A percentile compares a stretch with the other conserved stretches of the same genome.
Conservation (phyloP, 495 filamentous ascomycete genomes). For the Pyronema domesticum region DNA sequence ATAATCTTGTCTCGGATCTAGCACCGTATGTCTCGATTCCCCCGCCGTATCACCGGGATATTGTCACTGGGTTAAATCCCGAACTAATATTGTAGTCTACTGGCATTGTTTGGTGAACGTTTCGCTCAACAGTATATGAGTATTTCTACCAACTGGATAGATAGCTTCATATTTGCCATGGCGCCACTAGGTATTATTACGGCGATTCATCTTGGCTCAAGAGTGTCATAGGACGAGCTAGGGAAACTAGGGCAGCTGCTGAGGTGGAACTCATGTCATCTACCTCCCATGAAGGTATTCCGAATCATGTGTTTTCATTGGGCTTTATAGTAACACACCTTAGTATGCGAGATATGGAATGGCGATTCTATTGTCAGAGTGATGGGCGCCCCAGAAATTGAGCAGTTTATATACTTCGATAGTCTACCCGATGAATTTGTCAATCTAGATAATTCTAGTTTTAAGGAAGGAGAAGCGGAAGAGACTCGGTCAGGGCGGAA, state of each 20-base stretch:
- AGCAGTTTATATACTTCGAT: constrained; percentile 10
- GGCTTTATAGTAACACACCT: not conserved
- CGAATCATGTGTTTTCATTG: not conserved
- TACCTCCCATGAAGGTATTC: constrained; percentile 12
- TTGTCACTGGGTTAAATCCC: too few species aligned
- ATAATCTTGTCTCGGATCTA: constrained; percentile 7
- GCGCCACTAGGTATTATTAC: constrained; percentile 39
- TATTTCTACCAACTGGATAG: constrained; percentile 28
- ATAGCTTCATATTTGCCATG: constrained; percentile 38
- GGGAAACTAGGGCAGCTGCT: constrained; percentile 22
- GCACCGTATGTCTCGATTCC: constrained; percentile 1
- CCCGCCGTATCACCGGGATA: not conserved
- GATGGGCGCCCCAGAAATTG: constrained; percentile 13
- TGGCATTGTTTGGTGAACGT: constrained; percentile 37
- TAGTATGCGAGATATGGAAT: constrained; percentile 22
- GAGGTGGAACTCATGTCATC: constrained; percentile 25
- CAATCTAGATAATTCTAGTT: not conserved
- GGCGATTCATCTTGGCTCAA: constrained; percentile 32
- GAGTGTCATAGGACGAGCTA: constrained; percentile 33
- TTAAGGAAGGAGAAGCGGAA: not conserved
- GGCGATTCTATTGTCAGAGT: constrained; percentile 18
- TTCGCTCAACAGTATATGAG: constrained; percentile 39
- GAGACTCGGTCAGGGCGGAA: not conserved
- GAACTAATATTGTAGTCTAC: constrained; percentile 23
- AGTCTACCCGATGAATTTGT: not conserved